These are phyloP conservation scores for Naegleria gruberi DNA, from an alignment of 208 protist genomes.

Conservation along the genomic window DNA sequence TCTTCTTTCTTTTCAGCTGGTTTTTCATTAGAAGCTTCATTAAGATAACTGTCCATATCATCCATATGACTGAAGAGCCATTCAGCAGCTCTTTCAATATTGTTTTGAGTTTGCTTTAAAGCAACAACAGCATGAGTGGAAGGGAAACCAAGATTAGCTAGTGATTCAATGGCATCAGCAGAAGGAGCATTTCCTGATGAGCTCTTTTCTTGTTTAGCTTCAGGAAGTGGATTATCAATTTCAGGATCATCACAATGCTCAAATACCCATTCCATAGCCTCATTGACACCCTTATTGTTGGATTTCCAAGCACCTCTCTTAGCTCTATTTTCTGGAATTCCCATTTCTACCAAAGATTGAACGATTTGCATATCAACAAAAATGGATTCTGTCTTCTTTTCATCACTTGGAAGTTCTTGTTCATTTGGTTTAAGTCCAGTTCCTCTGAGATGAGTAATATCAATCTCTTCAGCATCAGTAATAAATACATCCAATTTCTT, in stretches of 20 bases:
- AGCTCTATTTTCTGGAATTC: conserved; percentile 59
- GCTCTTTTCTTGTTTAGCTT: neutral
- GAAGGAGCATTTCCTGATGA: neutral
- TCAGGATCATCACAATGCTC: conserved; percentile 52
- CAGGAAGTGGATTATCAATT: conserved; percentile 37
- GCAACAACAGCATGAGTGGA: conserved; percentile 50
- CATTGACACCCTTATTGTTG: conserved; percentile 42
- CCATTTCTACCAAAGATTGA: conserved; percentile 77
- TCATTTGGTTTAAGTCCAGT: conserved; percentile 53
- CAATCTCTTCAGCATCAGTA: conserved; percentile 57
- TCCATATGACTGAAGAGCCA: conserved; percentile 89
- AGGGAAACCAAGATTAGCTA: conserved; percentile 49
- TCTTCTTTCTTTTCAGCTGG: neutral
- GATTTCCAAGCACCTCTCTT: conserved; percentile 18
- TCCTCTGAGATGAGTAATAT: conserved; percentile 52
- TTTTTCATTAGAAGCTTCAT: neutral
- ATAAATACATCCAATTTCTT: conserved; percentile 78
- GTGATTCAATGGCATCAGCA: conserved; percentile 33
- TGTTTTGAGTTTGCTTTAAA: conserved; percentile 68
- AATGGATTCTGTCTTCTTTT: neutral
- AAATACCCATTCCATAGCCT: conserved; percentile 57
- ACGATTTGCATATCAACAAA: conserved; percentile 34
- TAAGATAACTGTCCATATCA: conserved; percentile 22
- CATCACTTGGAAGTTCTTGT: conserved; percentile 48
- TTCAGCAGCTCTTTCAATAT: conserved; percentile 85